Evolutionary conservation across 768 basidiomycete species (phyloP).

Genomic region (Lentinula aciculospora): DNA sequence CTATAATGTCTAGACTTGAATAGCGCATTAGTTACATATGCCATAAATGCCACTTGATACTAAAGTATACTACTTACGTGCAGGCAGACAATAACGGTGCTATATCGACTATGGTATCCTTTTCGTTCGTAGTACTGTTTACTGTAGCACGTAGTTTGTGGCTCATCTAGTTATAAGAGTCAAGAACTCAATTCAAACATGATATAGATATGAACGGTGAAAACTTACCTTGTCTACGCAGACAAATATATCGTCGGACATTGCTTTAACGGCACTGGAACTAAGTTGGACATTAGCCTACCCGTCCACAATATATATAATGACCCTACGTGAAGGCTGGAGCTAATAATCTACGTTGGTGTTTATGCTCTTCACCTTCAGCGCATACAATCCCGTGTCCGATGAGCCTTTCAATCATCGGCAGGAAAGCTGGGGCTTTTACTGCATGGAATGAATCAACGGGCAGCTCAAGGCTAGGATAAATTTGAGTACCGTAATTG

Average conservation of each 20-base stretch:
- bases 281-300: conserved; percentile 10
- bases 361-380: conserved; percentile 30
- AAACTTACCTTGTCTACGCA: conserved; percentile 21
- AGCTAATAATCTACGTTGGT: conserved; percentile 26
- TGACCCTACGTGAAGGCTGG: conserved; percentile 29
- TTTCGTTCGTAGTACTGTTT: neutral
- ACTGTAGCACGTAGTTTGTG: neutral
- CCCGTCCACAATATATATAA: neutral
- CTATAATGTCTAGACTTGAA: conserved; percentile 22
- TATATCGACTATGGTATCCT: neutral
- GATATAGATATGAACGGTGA: neutral
- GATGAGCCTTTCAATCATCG: conserved; percentile 25
- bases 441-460: conserved; percentile 8
- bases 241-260: conserved; percentile 26
- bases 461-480: neutral
- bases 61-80: conserved; percentile 6
- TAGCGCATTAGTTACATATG: conserved; percentile 2
- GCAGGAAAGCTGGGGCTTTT: conserved; percentile 25
- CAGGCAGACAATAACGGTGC: conserved; percentile 1
- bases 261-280: conserved; percentile 25
- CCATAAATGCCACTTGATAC: neutral
- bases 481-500: conserved; percentile 22
- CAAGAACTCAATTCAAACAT: neutral
- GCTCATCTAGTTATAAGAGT: neutral
- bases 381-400: conserved; percentile 31